Conservation (phyloP, 768 basidiomycete genomes). For the Boletus fagicola region DNA sequence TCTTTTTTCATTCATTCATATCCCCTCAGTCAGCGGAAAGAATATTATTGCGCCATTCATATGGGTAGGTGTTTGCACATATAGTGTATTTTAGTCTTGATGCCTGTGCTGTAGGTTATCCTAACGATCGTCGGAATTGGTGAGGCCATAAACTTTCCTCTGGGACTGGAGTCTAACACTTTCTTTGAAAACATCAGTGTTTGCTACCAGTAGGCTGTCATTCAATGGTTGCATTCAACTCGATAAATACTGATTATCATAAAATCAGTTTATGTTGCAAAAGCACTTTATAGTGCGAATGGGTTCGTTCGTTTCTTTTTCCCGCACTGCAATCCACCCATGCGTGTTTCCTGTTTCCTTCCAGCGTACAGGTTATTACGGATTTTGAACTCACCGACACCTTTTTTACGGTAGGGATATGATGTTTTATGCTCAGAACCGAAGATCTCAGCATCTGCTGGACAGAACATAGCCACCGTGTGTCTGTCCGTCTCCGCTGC, state of each 20-base stretch:
- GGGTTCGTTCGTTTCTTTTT: background rate
- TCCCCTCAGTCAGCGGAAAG: background rate
- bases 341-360: background rate
- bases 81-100: background rate
- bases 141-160: background rate
- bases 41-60: background rate
- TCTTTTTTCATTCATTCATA: background rate
- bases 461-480: background rate
- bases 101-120: background rate
- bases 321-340: too few relatives aligned
- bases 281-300: background rate
- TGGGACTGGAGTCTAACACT: background rate
- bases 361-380: background rate
- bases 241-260: background rate
- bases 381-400: background rate
- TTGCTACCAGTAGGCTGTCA: background rate
- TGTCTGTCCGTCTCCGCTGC: background rate
- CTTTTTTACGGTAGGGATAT: background rate
- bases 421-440: background rate
- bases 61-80: constrained; percentile 1
- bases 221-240: background rate
- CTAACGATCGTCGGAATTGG: constrained; percentile 5
- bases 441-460: background rate
- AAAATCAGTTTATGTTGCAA: background rate
- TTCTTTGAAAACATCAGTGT: background rate